Base-by-base conservation (phyloP, 352 stramenopile species). In the Heterotrichella gracilis region DNA sequence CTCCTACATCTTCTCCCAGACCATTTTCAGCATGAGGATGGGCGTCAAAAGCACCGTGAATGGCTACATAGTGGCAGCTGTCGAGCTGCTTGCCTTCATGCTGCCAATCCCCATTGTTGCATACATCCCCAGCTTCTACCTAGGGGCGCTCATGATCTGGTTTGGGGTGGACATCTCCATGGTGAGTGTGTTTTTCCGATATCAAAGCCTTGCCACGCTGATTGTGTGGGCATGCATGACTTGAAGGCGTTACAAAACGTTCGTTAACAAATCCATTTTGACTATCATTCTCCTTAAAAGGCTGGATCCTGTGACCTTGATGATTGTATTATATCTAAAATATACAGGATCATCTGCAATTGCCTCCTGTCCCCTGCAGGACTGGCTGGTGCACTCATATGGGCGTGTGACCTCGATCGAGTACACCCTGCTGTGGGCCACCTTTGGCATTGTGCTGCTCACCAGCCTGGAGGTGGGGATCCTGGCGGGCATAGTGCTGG, bases 1-100 rank as follows among this genome's bases (percentile, higher is more conserved):
- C 2, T 25, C 39, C 0, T 66, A 73, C 39, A 72, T 74, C 24
- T 69, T 74, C 22, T 32, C 53, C 14, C 69, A 74, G 25, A 66
- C 69, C 3, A 84, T 89, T 70, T 87, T 89, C 74, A 88, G 84
- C 0, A 93, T 87, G 75, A 81, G 85, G 2, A 90, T 85, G 72
- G 84, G 84, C 69, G 84, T 83, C 73, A 85, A 92, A 73, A 87
- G 81, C 25, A 78, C 85, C 14, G 79, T 88, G 64, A 86, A 94
- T 69, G 87, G 88, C 40, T 64, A 90, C 0, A 83, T 88, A 24
- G 84, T 93, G 70, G 87, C 90, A 40, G 53, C 84, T 41, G 83
- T 75, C 22, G 85, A 92, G 74, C 83, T 91, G 63, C 80, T 79
- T 21, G 80, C 93, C 32, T 74, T 78, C 21, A 70, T 77, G 22